Evolutionary conservation across 148 eudicot species (phyloP).

Genomic region (Amaranthus hypochondriacus): DNA sequence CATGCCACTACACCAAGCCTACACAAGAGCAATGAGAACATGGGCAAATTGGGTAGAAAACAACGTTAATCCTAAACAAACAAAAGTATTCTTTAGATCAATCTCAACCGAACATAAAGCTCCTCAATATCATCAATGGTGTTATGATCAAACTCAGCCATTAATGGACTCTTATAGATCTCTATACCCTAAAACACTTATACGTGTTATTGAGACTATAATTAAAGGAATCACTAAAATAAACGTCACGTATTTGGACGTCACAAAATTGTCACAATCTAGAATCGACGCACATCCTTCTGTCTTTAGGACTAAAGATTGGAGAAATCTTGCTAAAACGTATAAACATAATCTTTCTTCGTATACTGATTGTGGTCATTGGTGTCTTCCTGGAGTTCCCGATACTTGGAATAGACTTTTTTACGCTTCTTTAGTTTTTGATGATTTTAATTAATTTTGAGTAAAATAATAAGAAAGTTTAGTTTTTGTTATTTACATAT

Average conservation of each 20-base stretch:
- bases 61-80: background rate
- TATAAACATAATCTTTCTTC: background rate
- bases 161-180: background rate
- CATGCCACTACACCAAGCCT: background rate
- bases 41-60: background rate
- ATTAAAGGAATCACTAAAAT: background rate
- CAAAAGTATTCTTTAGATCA: background rate
- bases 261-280: background rate
- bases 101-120: background rate
- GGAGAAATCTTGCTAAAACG: background rate
- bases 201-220: background rate
- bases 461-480: too few relatives aligned
- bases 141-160: background rate
- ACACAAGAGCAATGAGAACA: background rate
- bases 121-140: background rate
- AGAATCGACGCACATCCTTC: background rate
- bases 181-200: background rate
- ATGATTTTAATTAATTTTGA: too few relatives aligned
- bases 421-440: conserved; percentile 22
- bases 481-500: too few relatives aligned
- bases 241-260: background rate
- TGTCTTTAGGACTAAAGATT: background rate
- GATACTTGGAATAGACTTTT: conserved; percentile 42
- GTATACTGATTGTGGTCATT: conserved; percentile 34
- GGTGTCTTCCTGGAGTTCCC: conserved; percentile 40